Evolutionary conservation across 2,329 filamentous ascomycete genomes (phyloP).

Genomic region (Amylocarpus encephaloides): DNA sequence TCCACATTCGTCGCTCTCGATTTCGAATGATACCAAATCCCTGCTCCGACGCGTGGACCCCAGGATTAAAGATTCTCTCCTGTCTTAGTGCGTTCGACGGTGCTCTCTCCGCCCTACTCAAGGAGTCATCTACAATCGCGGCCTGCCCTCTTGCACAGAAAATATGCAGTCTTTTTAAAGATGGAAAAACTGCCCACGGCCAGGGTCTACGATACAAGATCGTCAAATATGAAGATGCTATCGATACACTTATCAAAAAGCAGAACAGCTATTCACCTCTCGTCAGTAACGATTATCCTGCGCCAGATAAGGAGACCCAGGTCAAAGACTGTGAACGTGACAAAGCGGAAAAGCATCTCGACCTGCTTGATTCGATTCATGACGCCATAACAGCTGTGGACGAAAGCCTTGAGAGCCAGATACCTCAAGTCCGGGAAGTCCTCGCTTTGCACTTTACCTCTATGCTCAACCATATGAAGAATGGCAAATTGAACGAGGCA

Average conservation of each 20-base stretch:
- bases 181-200: no score
- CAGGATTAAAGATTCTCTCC: background rate
- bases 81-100: background rate
- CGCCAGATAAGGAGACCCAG: no score
- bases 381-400: background rate
- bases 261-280: no score
- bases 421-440: background rate
- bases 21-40: constrained; percentile 4
- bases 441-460: background rate
- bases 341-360: background rate
- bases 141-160: background rate
- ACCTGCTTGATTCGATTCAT: background rate
- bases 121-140: background rate
- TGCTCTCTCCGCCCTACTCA: background rate
- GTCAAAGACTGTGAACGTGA: background rate
- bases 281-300: no score
- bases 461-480: background rate
- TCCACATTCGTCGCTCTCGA: background rate
- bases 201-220: no score
- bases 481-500: background rate
- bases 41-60: background rate
- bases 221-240: background rate
- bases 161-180: no score
- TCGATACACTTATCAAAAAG: background rate
- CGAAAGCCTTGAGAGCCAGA: background rate